These are phyloP conservation scores for Wickerhamiella musiphila DNA, from an alignment of 805 yeast species.

Conservation along the genomic window DNA sequence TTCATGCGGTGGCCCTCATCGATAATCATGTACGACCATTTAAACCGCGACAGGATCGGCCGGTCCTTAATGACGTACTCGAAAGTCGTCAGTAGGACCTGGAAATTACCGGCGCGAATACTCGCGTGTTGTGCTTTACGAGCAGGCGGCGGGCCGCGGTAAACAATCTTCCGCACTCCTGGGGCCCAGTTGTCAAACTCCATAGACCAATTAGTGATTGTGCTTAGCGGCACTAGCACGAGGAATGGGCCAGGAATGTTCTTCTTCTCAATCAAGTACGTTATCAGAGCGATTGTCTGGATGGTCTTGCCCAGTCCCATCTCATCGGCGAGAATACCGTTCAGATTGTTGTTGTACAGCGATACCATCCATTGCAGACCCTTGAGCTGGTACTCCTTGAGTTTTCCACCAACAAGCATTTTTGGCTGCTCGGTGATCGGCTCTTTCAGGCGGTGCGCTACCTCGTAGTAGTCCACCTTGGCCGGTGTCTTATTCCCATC, in stretches of 20 bases:
- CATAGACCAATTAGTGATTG: conserved; percentile 86
- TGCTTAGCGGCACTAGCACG: conserved; percentile 87
- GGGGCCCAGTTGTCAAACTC: conserved; percentile 99
- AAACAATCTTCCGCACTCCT: conserved; percentile 56
- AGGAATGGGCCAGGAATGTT: conserved; percentile 68
- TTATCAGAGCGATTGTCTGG: conserved; percentile 74
- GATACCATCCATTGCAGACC: conserved; percentile 99
- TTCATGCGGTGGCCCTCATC: conserved; percentile 99
- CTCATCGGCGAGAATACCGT: conserved; percentile 94
- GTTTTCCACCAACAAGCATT: conserved; percentile 72
- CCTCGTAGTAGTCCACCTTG: conserved; percentile 78
- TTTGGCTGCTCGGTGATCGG: conserved; percentile 64
- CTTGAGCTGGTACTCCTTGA: conserved; percentile 84
- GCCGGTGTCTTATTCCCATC: no score
- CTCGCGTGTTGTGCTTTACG: conserved; percentile 60
- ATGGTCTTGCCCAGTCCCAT: conserved; percentile 98
- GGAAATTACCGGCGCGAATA: conserved; percentile 66
- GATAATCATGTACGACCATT: conserved; percentile 94
- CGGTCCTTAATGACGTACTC: conserved; percentile 89
- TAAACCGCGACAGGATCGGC: conserved; percentile 55
- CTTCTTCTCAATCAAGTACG: conserved; percentile 67
- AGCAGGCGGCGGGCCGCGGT: conserved; percentile 82
- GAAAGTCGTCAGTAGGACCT: conserved; percentile 78
- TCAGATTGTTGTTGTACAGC: conserved; percentile 74
- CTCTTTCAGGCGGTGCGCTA: conserved; percentile 80